A percentile compares a stretch with the other conserved stretches of the same genome.
Conservation (phyloP, 495 filamentous ascomycete species). For the Daldinia caldariorum region DNA sequence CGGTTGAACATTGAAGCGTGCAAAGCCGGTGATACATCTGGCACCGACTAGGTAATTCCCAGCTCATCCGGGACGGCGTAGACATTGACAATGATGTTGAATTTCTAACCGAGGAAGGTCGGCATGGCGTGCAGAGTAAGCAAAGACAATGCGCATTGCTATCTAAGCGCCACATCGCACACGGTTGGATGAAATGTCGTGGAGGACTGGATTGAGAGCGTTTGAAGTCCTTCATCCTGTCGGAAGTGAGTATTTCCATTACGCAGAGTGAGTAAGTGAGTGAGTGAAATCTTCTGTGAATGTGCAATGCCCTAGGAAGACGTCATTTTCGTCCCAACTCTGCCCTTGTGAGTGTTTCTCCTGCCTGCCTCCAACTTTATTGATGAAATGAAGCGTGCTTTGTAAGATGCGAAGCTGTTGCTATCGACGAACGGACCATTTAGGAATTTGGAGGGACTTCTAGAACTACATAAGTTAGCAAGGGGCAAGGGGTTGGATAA, state of each 20-base stretch:
- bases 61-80: constrained; percentile 10
- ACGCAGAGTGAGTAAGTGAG: constrained; percentile 22
- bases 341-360: constrained; percentile 33
- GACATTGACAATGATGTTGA: background rate
- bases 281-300: too few relatives aligned
- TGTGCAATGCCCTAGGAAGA: too few relatives aligned
- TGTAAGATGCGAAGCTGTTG: constrained; percentile 1
- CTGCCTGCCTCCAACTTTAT: constrained; percentile 34
- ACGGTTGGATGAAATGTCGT: background rate
- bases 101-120: constrained; percentile 18
- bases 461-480: constrained; percentile 39
- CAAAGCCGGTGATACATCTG: constrained; percentile 31
- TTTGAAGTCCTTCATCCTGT: constrained; percentile 36
- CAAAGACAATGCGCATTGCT: constrained; percentile 12
- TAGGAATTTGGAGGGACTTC: constrained; percentile 24
- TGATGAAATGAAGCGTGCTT: constrained; percentile 17
- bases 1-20: constrained; percentile 9
- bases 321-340: constrained; percentile 42
- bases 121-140: constrained; percentile 9
- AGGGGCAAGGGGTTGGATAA: constrained; percentile 17
- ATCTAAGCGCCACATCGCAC: constrained; percentile 3
- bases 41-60: constrained; percentile 11
- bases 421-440: constrained; percentile 7
- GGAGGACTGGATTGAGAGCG: constrained; percentile 10
- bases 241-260: constrained; percentile 23